Evolutionary conservation across 2,329 filamentous ascomycete species (phyloP), one percentile per base, ranked within the genome.

Genomic region (Botrytis tulipae): DNA sequence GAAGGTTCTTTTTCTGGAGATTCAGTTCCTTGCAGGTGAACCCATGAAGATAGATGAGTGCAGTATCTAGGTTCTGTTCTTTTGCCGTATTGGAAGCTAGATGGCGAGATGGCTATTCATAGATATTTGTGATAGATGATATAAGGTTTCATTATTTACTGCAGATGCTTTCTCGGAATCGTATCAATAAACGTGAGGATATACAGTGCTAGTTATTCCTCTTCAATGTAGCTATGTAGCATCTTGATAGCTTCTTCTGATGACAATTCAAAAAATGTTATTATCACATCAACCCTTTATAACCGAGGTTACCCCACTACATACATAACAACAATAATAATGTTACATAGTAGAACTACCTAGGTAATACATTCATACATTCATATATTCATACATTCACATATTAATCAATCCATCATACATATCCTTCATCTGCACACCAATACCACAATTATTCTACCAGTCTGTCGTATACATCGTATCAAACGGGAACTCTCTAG

Each of bases 11-110:
- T 42, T 22, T 44, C 4, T 29, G 61, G 35, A 66, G 63, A 66
- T 66, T 66, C 32, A 66, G 44, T 51, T 66, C 44, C 63, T 66
- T 66, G 63, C 63, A 66, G 63, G 22, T 66, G 63, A 66, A 66
- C 44, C 37, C 61, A n/a, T 35, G 29, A 29, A 66, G 22, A 6
- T 35, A 20, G 22, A 35, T 25, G 35, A n/a, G 44, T 48, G 62
- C 62, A 40, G 63, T 51, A 37, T 51, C 61, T 42, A 40, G 37
- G 37, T 42, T 61, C 32, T 22, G 18, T 14, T 61, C 32, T 12
- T 37, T 42, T 61, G 37, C 59, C 14, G 25, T 51, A 14, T 35
- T 40, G 18, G 32, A 42, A 2, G 44, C 63, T 67, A 37, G 63
- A 67, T 37, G 9, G 32, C 20, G 22, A 51, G 63, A 51, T 37